Base-by-base conservation (phyloP, 2,329 filamentous ascomycete genomes). In the Ophiocordyceps unilateralis region DNA sequence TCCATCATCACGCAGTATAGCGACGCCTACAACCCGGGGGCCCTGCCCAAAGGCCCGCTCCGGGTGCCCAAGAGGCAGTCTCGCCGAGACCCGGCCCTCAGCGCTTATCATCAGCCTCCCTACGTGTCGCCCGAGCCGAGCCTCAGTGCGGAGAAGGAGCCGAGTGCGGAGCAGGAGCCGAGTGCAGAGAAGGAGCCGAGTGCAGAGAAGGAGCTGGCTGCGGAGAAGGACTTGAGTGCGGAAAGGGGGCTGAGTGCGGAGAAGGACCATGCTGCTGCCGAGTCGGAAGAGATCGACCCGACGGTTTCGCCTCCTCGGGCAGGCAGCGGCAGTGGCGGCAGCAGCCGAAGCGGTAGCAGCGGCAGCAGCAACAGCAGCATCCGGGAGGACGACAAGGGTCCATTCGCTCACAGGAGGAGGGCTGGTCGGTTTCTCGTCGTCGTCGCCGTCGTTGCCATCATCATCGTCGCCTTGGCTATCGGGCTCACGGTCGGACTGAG, bases 401-500 rank as follows among this genome's bases (percentile, higher is more conserved):
- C 48, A 48, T 36, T 47, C 20, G 44, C 47, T 17, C 43, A 50
- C 8, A 42, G 47, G 12, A 47, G 44, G 22, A 49, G 59, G 1
- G 62, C 61, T 53, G 61, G 54, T n/a, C 50, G 63, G 11, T 41
- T 64, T 32, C 46, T 50, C 0, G 39, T 62, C 9, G 43, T 57
- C 2, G 34, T 55, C 1, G 43, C 58, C 9, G 22, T 66, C 3
- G 38, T 60, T 12, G 40, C 59, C 7, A 48, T 56, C 7, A 41
- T 59, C 11, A 48, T 57, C 6, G 44, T 63, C 38, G 65, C 56
- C 0, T 44, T 69, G 26, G 57, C 58, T 0, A 53, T 65, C 24
- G 67, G 66, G 0, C 49, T 69, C 23, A 55, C 59, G 0, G 41
- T 67, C 30, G 65, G 65, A 1, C 44, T 66, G 43, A 57, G 56